Percentiles rank a stretch among this genome's conserved stretches.
These are phyloP conservation scores for Juncus inflexus DNA, from an alignment of 176 grass and related monocot genomes.

Conservation along the genomic window DNA sequence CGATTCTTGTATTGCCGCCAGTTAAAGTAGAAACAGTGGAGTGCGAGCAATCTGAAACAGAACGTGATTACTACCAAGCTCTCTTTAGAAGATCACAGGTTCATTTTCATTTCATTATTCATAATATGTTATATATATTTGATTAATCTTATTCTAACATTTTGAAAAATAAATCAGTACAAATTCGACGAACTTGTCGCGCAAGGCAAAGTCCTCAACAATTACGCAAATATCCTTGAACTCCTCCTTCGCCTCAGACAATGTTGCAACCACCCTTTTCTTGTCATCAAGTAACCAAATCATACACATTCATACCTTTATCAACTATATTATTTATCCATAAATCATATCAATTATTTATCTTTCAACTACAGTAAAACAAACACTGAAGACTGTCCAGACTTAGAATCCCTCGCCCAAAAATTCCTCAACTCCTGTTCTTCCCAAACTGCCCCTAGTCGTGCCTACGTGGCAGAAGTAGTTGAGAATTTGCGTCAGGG, in stretches of 20 bases:
- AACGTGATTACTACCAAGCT: constrained; percentile 79
- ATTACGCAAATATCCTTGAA: constrained; percentile 85
- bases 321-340: background rate
- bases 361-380: constrained; percentile 43
- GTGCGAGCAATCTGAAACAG: constrained; percentile 60
- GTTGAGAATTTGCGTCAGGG: constrained; percentile 77
- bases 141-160: background rate
- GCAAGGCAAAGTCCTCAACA: constrained; percentile 79
- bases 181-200: constrained; percentile 79
- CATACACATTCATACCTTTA: no score
- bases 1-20: constrained; percentile 84
- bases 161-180: constrained; percentile 38
- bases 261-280: constrained; percentile 90
- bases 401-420: constrained; percentile 56
- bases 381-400: constrained; percentile 49
- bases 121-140: no score
- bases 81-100: constrained; percentile 89
- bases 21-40: constrained; percentile 55
- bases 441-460: constrained; percentile 33
- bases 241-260: constrained; percentile 77
- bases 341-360: background rate
- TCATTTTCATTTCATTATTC: background rate
- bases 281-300: constrained; percentile 71
- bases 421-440: constrained; percentile 49
- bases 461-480: constrained; percentile 68